These are phyloP conservation scores for Podospora pseudoanserina DNA, from an alignment of 495 filamentous ascomycete genomes.

Conservation along the genomic window DNA sequence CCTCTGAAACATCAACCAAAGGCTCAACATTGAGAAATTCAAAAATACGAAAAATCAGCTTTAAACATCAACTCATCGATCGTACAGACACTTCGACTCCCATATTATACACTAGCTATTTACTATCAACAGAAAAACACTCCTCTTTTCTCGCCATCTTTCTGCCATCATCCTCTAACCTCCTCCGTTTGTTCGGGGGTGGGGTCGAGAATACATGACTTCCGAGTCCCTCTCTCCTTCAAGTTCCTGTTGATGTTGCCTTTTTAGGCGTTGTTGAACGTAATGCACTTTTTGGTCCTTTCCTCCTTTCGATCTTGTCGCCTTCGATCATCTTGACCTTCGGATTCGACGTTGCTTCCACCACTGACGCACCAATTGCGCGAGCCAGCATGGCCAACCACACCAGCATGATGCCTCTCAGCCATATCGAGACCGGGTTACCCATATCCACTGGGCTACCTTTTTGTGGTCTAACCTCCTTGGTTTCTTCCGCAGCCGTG, in stretches of 20 bases:
- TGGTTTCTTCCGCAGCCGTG: neutral
- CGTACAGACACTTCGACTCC: neutral
- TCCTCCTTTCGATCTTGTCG: neutral
- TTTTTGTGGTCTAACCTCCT: neutral
- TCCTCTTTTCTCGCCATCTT: too few relatives aligned
- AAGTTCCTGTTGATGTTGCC: too few relatives aligned
- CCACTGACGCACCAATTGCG: neutral
- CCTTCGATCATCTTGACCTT: neutral
- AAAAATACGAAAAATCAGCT: neutral
- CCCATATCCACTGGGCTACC: neutral
- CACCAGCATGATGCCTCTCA: constrained; percentile 10
- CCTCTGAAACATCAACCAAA: neutral
- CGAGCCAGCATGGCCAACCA: constrained; percentile 8
- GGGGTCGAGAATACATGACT: too few relatives aligned
- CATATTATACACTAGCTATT: neutral
- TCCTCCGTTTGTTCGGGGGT: neutral
- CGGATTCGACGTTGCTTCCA: neutral
- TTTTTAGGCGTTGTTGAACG: too few relatives aligned
- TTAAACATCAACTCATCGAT: neutral
- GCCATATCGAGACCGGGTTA: neutral
- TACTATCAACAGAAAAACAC: neutral
- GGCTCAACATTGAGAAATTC: too few relatives aligned
- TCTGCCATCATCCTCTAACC: too few relatives aligned
- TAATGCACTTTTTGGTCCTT: neutral
- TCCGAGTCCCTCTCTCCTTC: too few relatives aligned